Evolutionary conservation across 2,329 filamentous ascomycete species (phyloP).

Genomic region (Didymosphaeria variabile): DNA sequence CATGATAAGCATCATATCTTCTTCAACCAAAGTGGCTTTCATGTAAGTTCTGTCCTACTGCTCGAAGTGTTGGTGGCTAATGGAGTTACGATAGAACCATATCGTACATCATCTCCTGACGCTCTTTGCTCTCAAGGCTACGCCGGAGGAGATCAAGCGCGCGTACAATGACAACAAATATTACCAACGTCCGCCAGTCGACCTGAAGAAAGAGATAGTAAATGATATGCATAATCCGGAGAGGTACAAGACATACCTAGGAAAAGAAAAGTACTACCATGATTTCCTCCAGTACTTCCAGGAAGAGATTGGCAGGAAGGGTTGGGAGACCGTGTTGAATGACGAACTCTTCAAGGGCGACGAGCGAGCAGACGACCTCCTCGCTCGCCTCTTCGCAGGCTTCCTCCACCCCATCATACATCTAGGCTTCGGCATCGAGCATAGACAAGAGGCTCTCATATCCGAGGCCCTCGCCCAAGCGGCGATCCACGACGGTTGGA

Average conservation of each 20-base stretch:
- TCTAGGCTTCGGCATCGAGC: constrained; percentile 85
- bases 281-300: constrained; percentile 83
- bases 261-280: constrained; percentile 71
- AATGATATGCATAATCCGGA: constrained; percentile 66
- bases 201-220: constrained; percentile 61
- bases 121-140: constrained; percentile 78
- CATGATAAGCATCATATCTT: constrained; percentile 79
- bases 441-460: constrained; percentile 80
- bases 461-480: constrained; percentile 82
- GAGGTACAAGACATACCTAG: constrained; percentile 68
- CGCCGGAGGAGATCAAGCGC: constrained; percentile 65
- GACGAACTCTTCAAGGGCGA: constrained; percentile 75
- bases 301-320: constrained; percentile 70
- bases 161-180: constrained; percentile 71
- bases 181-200: constrained; percentile 70
- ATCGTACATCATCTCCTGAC: constrained; percentile 80
- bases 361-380: constrained; percentile 72
- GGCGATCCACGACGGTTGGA: constrained; percentile 70
- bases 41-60: constrained; percentile 56
- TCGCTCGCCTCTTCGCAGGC: constrained; percentile 73
- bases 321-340: constrained; percentile 69
- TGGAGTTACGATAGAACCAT: constrained; percentile 63
- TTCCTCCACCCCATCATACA: constrained; percentile 85
- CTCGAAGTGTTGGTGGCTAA: background rate
- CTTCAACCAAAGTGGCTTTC: constrained; percentile 78